Evolutionary conservation across 2,329 filamentous ascomycete species (phyloP).

Genomic region (Aureobasidium leucospermi): DNA sequence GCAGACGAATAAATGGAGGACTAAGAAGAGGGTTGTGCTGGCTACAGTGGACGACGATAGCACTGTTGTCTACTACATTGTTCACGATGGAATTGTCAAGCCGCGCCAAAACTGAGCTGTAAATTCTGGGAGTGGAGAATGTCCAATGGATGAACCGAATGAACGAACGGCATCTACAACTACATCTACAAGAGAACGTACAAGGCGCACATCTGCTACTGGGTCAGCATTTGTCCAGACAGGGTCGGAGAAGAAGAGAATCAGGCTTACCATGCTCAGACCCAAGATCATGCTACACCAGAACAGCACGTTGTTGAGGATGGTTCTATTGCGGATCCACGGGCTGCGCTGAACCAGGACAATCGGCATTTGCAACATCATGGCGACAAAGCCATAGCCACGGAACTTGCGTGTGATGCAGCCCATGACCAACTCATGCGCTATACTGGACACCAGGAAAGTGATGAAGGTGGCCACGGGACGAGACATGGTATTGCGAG

Average conservation of each 20-base stretch:
- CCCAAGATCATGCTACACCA: slow-evolving; percentile 31
- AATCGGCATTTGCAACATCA: slow-evolving; percentile 96
- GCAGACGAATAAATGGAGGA: slow-evolving; percentile 34
- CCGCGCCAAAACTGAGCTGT: slow-evolving; percentile 65
- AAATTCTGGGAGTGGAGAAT: neutral
- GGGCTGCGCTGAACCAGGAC: slow-evolving; percentile 80
- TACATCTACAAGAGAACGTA: slow-evolving; percentile 48
- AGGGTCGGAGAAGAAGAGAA: slow-evolving; percentile 14
- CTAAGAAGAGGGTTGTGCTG: slow-evolving; percentile 61
- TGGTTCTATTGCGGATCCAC: slow-evolving; percentile 65
- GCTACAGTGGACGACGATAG: slow-evolving; percentile 73
- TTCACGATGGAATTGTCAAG: slow-evolving; percentile 83
- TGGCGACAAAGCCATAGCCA: slow-evolving; percentile 86
- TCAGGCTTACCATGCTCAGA: slow-evolving; percentile 26
- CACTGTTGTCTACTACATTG: slow-evolving; percentile 75
- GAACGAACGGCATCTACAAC: neutral
- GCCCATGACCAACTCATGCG: slow-evolving; percentile 93
- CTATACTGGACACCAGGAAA: slow-evolving; percentile 80
- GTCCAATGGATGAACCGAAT: neutral
- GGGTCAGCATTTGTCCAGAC: slow-evolving; percentile 17
- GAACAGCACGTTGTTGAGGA: slow-evolving; percentile 54
- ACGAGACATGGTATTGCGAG: slow-evolving; percentile 66
- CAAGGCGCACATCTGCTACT: slow-evolving; percentile 49
- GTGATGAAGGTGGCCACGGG: slow-evolving; percentile 78
- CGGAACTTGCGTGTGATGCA: slow-evolving; percentile 96